phyloP scores from a whole-genome alignment of 1,284 basidiomycete species.

The Ganoderma lucidum region DNA sequence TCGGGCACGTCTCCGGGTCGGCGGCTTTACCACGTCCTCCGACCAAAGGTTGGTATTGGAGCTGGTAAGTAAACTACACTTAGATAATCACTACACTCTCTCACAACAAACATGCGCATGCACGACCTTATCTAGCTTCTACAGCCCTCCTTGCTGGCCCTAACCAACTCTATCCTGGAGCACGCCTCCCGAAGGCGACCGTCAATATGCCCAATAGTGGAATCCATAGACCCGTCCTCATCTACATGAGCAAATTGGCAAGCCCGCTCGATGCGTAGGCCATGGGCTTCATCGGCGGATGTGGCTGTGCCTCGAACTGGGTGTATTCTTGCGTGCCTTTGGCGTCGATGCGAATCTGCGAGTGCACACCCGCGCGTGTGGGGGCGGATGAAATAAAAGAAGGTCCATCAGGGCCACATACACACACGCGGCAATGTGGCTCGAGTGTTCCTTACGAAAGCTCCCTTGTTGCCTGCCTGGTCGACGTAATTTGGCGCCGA shows the following conservation, averaged over 20 bases:
- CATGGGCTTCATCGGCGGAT: conserved; percentile 94
- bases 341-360: conserved; percentile 84
- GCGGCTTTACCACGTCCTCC: not conserved
- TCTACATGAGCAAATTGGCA: conserved; percentile 67
- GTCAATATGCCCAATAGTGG: not conserved
- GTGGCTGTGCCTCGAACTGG: conserved; percentile 88
- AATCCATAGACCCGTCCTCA: not conserved
- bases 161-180: not conserved
- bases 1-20: not conserved
- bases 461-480: conserved; percentile 83
- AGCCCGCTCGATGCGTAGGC: conserved; percentile 80
- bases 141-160: not conserved
- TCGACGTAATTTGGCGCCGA: conserved; percentile 89
- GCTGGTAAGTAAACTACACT: conserved; percentile 10
- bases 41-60: not conserved
- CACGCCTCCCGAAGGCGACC: not conserved
- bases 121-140: conserved; percentile 4
- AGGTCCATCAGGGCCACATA: conserved; percentile 5
- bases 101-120: conserved; percentile 2
- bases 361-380: conserved; percentile 8
- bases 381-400: conserved; percentile 11
- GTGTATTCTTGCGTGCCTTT: conserved; percentile 79
- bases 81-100: conserved; percentile 5
- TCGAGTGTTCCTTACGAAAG: conserved; percentile 62
- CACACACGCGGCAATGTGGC: conserved; percentile 1